Evolutionary conservation across 78 protist genomes (phyloP).

Genomic region (Emiliania huxleyi): DNA sequence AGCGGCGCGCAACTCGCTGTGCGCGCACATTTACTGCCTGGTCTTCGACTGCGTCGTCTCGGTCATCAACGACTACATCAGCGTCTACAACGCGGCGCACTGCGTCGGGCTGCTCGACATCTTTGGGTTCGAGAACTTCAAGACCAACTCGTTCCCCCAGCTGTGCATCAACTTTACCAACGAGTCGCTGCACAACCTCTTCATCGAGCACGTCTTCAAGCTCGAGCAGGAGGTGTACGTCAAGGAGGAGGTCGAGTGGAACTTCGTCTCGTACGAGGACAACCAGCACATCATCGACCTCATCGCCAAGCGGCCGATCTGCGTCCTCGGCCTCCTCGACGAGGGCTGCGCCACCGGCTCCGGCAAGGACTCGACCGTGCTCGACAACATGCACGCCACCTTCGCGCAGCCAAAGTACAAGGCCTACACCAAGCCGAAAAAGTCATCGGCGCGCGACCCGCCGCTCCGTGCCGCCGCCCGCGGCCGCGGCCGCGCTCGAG

Average conservation of each 20-base stretch:
- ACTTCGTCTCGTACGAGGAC: conserved; percentile 73
- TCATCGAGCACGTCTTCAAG: conserved; percentile 21
- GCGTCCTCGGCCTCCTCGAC: conserved; percentile 34
- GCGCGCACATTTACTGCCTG: conserved; percentile 88
- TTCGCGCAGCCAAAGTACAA: neutral
- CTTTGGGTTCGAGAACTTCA: conserved; percentile 92
- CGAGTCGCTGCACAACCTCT: conserved; percentile 68
- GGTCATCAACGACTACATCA: neutral
- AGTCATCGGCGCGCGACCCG: too few relatives aligned
- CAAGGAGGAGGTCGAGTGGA: conserved; percentile 69
- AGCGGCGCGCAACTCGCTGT: conserved; percentile 70
- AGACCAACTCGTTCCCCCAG: conserved; percentile 86
- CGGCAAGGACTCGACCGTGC: neutral
- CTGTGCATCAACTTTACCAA: conserved; percentile 92
- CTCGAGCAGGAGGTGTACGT: conserved; percentile 80
- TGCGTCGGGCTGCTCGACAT: conserved; percentile 85
- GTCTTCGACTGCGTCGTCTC: conserved; percentile 83
- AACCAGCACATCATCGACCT: conserved; percentile 38
- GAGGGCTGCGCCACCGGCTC: conserved; percentile 14
- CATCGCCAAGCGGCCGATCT: neutral
- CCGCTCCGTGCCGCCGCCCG: too few relatives aligned
- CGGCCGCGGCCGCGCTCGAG: too few relatives aligned
- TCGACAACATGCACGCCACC: neutral
- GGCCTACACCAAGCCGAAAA: neutral
- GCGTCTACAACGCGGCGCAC: neutral